Percentiles rank a stretch among this genome's conserved stretches.
Evolutionary conservation across 2,329 filamentous ascomycete genomes (phyloP).

Genomic region (Thermomyces lanuginosus): DNA sequence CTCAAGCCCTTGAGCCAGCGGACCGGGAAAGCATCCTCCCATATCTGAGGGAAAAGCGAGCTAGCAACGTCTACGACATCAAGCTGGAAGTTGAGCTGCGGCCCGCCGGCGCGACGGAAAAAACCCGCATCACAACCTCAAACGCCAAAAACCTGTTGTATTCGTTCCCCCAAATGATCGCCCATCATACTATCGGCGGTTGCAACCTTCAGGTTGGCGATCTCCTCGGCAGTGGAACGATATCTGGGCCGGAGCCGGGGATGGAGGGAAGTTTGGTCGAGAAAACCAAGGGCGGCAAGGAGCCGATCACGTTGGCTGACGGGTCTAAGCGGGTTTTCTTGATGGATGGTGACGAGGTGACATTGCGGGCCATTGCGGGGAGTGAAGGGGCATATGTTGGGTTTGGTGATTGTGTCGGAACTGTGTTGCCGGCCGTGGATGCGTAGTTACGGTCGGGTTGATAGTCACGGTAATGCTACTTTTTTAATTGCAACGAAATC

Average conservation of each 20-base stretch:
- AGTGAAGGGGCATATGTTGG: constrained; percentile 53
- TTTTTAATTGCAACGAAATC: too few relatives aligned
- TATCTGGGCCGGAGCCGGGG: constrained; percentile 44
- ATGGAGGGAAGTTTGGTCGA: constrained; percentile 56
- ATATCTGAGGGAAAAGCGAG: constrained; percentile 46
- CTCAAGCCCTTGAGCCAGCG: constrained; percentile 34
- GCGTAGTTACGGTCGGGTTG: too few relatives aligned
- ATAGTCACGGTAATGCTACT: too few relatives aligned
- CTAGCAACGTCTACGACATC: constrained; percentile 49
- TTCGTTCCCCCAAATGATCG: constrained; percentile 70
- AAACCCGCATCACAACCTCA: constrained; percentile 43
- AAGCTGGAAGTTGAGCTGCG: constrained; percentile 45
- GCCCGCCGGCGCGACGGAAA: constrained; percentile 27
- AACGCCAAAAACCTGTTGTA: constrained; percentile 56
- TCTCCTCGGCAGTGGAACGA: constrained; percentile 62
- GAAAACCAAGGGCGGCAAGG: constrained; percentile 53
- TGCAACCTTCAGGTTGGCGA: constrained; percentile 61
- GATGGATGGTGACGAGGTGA: constrained; percentile 56
- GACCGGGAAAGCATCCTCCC: constrained; percentile 41
- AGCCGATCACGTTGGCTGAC: constrained; percentile 41
- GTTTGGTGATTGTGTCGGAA: constrained; percentile 57
- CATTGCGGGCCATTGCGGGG: constrained; percentile 49
- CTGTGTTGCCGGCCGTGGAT: constrained; percentile 38
- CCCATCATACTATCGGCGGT: constrained; percentile 61
- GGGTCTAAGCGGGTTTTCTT: constrained; percentile 56